Conservation (phyloP, 2,329 filamentous ascomycete genomes). For the Colletotrichum euphorbiae region DNA sequence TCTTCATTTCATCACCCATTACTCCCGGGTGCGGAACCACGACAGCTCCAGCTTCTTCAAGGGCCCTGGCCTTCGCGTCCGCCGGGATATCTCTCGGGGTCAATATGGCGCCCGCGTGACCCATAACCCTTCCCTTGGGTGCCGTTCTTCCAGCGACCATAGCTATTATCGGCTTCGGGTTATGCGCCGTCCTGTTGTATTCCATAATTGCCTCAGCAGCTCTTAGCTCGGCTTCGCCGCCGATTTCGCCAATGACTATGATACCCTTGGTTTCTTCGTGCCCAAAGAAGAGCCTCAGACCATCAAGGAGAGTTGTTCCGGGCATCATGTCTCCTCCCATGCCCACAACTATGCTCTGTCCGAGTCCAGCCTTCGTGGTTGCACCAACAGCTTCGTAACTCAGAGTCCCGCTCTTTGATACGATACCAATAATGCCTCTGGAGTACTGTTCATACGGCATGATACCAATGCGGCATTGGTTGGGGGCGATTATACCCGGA, state of each 20-base stretch:
- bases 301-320: conserved; percentile 79
- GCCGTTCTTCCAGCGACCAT: conserved; percentile 75
- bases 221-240: conserved; percentile 75
- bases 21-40: conserved; percentile 54
- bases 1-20: conserved; percentile 51
- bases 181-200: conserved; percentile 66
- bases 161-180: conserved; percentile 74
- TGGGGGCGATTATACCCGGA: conserved; percentile 81
- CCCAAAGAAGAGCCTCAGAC: conserved; percentile 73
- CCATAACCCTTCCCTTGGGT: conserved; percentile 73
- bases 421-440: conserved; percentile 77
- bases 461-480: conserved; percentile 67
- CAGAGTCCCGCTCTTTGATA: conserved; percentile 84
- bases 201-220: conserved; percentile 78
- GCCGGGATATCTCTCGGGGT: conserved; percentile 48
- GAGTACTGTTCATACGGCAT: conserved; percentile 55
- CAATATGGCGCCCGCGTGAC: conserved; percentile 75
- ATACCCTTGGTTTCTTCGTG: conserved; percentile 78
- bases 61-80: conserved; percentile 48
- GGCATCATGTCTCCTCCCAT: conserved; percentile 82
- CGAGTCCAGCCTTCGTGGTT: conserved; percentile 78
- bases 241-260: conserved; percentile 78
- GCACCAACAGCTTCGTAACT: conserved; percentile 85
- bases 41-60: conserved; percentile 51
- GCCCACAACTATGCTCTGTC: conserved; percentile 81